These are phyloP conservation scores for Rhododendron ferrugineum DNA, from an alignment of 148 eudicot genomes.

Conservation along the genomic window DNA sequence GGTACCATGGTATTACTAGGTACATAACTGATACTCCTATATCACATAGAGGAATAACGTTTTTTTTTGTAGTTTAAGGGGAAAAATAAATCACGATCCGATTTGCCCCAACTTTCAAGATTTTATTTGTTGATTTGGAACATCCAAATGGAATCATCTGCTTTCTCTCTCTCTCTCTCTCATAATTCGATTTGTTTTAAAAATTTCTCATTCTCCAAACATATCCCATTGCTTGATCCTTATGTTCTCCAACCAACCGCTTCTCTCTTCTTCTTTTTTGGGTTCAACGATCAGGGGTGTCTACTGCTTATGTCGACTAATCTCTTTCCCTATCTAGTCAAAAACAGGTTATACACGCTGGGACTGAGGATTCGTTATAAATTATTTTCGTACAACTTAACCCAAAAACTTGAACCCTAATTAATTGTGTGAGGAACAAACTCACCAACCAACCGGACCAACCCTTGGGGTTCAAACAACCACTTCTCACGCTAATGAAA, in stretches of 20 bases:
- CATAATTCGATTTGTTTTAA: background rate
- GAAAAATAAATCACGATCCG: background rate
- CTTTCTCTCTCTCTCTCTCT: background rate
- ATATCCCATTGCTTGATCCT: background rate
- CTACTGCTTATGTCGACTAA: no score
- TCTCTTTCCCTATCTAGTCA: no score
- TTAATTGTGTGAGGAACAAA: background rate
- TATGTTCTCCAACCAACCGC: background rate
- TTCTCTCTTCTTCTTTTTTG: no score
- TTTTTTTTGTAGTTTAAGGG: background rate
- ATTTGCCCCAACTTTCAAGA: constrained; percentile 9
- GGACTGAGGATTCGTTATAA: background rate
- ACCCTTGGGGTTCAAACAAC: background rate
- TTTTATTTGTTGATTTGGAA: constrained; percentile 2
- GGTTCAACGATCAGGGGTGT: no score
- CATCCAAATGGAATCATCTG: constrained; percentile 5
- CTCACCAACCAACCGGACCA: background rate
- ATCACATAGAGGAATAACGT: background rate
- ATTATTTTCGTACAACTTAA: no score
- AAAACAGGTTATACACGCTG: no score
- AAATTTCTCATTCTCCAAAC: background rate
- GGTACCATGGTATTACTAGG: background rate
- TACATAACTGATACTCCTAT: background rate
- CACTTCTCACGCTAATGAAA: background rate
- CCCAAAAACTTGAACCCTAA: background rate